These are phyloP conservation scores for Moelleriella libera DNA, from an alignment of 2,329 filamentous ascomycete genomes.

Conservation along the genomic window DNA sequence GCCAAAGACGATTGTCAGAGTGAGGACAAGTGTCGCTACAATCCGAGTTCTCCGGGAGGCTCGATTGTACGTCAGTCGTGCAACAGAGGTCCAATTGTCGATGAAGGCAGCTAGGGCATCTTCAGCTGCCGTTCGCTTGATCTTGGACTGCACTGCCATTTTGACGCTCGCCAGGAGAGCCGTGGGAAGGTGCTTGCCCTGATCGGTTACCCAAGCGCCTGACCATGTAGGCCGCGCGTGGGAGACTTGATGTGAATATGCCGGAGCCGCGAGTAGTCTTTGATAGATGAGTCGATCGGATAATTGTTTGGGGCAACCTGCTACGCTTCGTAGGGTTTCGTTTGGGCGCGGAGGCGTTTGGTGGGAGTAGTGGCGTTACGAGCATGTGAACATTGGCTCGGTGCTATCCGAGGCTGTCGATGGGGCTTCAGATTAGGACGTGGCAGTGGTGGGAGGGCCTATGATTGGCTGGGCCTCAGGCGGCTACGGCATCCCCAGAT, in stretches of 20 bases:
- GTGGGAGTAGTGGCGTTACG: no score
- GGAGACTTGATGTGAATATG: not conserved
- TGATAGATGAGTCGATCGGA: no score
- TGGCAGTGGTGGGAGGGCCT: not conserved
- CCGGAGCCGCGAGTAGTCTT: no score
- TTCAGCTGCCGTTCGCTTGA: slow-evolving; percentile 51
- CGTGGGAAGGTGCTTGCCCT: not conserved
- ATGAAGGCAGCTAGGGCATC: slow-evolving; percentile 52
- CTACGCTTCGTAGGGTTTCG: no score
- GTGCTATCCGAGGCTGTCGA: slow-evolving; percentile 2
- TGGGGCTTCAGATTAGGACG: not conserved
- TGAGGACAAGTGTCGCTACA: slow-evolving; percentile 60
- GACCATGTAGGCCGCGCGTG: not conserved
- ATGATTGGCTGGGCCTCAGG: no score
- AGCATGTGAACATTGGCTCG: not conserved
- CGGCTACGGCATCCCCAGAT: no score
- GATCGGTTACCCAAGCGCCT: not conserved
- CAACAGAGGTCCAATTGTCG: slow-evolving; percentile 40
- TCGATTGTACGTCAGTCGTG: slow-evolving; percentile 40
- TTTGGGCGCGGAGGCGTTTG: no score
- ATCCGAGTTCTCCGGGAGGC: slow-evolving; percentile 61
- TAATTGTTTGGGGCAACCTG: no score
- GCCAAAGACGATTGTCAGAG: slow-evolving; percentile 63
- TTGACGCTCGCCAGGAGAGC: slow-evolving; percentile 2
- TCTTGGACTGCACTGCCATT: slow-evolving; percentile 83